Evolutionary conservation across 1,284 basidiomycete species (phyloP).

Genomic region (Ustilago hordei): DNA sequence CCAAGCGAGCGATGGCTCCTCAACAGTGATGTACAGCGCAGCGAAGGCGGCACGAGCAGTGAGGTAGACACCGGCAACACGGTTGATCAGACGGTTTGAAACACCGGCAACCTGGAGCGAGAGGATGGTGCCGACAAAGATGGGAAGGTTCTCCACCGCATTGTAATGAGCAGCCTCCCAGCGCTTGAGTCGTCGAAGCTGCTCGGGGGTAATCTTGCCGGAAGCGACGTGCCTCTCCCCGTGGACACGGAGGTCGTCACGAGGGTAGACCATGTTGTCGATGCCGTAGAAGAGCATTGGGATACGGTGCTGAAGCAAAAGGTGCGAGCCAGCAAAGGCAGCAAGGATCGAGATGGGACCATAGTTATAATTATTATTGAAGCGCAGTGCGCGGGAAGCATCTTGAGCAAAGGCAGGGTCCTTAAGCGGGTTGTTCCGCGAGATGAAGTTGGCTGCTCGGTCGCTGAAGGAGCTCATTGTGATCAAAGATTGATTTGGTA

Average conservation of each 20-base stretch:
- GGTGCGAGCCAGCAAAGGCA: slow-evolving; percentile 51
- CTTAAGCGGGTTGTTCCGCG: slow-evolving; percentile 47
- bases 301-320: slow-evolving; percentile 48
- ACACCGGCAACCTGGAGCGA: slow-evolving; percentile 49
- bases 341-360: slow-evolving; percentile 51
- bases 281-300: slow-evolving; percentile 49
- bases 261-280: slow-evolving; percentile 50
- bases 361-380: slow-evolving; percentile 49
- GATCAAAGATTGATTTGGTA: neutral
- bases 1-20: slow-evolving; percentile 19
- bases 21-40: slow-evolving; percentile 36
- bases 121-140: slow-evolving; percentile 49
- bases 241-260: slow-evolving; percentile 38
- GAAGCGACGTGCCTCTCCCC: slow-evolving; percentile 47
- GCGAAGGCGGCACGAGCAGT: slow-evolving; percentile 39
- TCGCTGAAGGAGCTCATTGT: slow-evolving; percentile 43
- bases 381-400: slow-evolving; percentile 34
- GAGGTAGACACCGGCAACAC: slow-evolving; percentile 41
- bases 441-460: slow-evolving; percentile 41
- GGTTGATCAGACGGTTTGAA: slow-evolving; percentile 47
- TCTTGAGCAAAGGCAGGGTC: slow-evolving; percentile 36
- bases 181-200: slow-evolving; percentile 46
- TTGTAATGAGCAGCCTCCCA: slow-evolving; percentile 58
- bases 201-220: slow-evolving; percentile 40
- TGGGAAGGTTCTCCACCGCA: slow-evolving; percentile 43